Base-by-base conservation (phyloP, 208 protist species). In the Acanthamoeba lenticulata region DNA sequence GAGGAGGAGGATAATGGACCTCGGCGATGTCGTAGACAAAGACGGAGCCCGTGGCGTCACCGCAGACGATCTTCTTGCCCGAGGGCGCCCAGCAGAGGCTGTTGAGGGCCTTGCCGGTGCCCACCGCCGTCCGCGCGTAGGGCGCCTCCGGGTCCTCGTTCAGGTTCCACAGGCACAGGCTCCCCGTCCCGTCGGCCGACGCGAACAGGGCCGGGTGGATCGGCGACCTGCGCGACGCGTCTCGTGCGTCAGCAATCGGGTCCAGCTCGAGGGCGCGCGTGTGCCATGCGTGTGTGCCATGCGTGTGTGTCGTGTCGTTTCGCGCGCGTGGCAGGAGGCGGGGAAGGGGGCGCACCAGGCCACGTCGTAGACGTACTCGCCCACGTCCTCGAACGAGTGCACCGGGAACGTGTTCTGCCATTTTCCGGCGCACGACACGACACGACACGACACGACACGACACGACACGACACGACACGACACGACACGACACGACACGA, bases 341-440 rank as follows among this genome's bases (percentile, higher is more conserved):
- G 44, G 42, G n/a, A 32, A 45, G 42, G 21, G 15, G 24, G 32
- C 42, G 44, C 21, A 85, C 74, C 96, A 97, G 44, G 83, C 34
- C 9, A 93, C 96, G 69, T 96, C 96, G 79, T 95, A 97, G n/a
- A 97, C 94, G 57, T 97, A 97, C 34, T 97, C 96, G 52, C 52
- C 60, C 40, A 89, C 67, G 47, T 97, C 95, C 52, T 97, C 96
- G 86, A 97, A 97, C 9, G 94, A 93, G 47, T 96, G 91, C 11
- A 97, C 27, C 42, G 94, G 83, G 24, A 38, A 17, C 5, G 94
- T 94, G 29, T 83, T 83, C 93, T 96, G 92, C 6, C 38, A 21
- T 60, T 21, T 60, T 27, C 52, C 21, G 11, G 15, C 11, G 52
- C 52, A 60, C 52, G 11, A 60, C 21, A 11, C 15, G 52, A 60